Base-by-base conservation (phyloP, 1,139 yeast genomes). In the Candida smagusa region DNA sequence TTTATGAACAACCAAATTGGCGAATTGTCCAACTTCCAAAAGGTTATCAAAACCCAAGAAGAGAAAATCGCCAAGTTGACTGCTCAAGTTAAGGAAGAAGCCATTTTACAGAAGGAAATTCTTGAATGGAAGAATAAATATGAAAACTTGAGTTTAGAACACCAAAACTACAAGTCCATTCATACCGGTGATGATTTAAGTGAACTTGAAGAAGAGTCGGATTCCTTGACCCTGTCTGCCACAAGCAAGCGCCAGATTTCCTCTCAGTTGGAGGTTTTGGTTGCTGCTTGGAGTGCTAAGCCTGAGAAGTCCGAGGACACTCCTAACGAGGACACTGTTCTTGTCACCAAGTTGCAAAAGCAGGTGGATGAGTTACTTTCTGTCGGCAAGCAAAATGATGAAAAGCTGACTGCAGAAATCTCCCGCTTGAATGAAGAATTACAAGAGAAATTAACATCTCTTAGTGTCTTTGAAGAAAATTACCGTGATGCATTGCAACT, bases 401-500 rank as follows among this genome's bases (percentile, higher is more conserved):
- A 51, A 19, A 53, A 55, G 4, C 60, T 69, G 2, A 41, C 60
- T 9, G 34, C 45, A 26, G 76, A 68, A 45, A 59, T 68, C 31
- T 51, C 54, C 12, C 63, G 62, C 16, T 58, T 77, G 44, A 59
- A 47, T 61, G 58, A 39, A 19, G 72, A 68, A 35, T 59, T 71
- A 45, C 50, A 46, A 9, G 54, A 52, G 12, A 69, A 58, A 41
- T 42, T 59, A 33, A 45, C 49, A 21, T 52, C 58, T 43, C 69
- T 56, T 71, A 82, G 56, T 42, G 52, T 53, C 8, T 59, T 65
- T 41, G 77, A 71, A 54, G 73, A 65, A 4, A 82, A 84, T 52
- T 85, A 84, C 60, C 77, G 77, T 42, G 81, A 81, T 50, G 84
- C 94, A 1, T 60, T 85, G 43, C 81, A 78, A 48, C 79, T 88